These are phyloP conservation scores for Tanacetum coccineum DNA, from an alignment of 129 eudicot species.

Conservation along the genomic window DNA sequence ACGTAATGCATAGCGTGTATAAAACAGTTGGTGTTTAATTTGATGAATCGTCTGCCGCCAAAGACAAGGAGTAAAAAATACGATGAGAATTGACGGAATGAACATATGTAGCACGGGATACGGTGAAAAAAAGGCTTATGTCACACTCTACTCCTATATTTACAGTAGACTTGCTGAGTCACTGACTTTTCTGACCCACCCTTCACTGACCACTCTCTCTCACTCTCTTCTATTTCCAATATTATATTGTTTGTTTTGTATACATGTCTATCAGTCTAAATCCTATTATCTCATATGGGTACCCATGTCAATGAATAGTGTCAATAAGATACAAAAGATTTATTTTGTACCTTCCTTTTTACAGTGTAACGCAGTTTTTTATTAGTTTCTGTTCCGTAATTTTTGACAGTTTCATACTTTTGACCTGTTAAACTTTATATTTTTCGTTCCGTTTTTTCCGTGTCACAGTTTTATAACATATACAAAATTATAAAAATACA, in stretches of 20 bases:
- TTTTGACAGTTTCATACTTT: too few species aligned
- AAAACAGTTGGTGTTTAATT: not conserved
- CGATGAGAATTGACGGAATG: not conserved
- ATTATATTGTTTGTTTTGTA: not conserved
- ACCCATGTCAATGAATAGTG: too few species aligned
- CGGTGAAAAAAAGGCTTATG: constrained; percentile 22
- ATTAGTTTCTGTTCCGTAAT: too few species aligned
- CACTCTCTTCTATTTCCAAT: not conserved
- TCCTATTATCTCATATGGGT: too few species aligned
- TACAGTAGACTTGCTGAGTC: constrained; percentile 21
- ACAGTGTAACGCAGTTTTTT: too few species aligned
- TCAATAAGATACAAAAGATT: too few species aligned
- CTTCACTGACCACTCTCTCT: constrained; percentile 19
- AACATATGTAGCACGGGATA: constrained; percentile 8
- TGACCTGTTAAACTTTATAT: too few species aligned
- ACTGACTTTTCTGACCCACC: constrained; percentile 26
- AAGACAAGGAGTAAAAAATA: constrained; percentile 10
- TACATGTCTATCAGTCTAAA: too few species aligned
- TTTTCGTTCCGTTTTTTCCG: too few species aligned
- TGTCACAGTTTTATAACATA: too few species aligned
- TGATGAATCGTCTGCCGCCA: constrained; percentile 23
- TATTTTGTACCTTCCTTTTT: too few species aligned
- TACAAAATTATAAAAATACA: too few species aligned
- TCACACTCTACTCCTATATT: constrained; percentile 26
- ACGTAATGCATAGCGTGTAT: constrained; percentile 23